phyloP scores from a whole-genome alignment of 2,329 filamentous ascomycete species.

The Orbilia ellipsospora region DNA sequence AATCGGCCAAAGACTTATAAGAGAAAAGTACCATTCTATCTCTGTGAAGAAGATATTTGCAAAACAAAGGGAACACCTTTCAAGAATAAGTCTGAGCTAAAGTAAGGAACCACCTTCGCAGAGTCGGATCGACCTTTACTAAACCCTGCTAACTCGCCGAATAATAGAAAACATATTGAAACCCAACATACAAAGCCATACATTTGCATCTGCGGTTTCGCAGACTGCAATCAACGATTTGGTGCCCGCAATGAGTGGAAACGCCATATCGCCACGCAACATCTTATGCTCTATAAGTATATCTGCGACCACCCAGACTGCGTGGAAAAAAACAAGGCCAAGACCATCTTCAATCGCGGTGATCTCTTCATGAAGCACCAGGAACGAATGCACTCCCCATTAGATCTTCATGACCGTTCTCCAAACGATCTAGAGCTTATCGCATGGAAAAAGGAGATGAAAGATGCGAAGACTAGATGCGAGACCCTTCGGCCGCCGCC shows the following conservation, averaged over 20 bases:
- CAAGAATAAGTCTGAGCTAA: conserved; percentile 50
- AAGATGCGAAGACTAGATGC: conserved; percentile 33
- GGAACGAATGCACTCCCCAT: conserved; percentile 80
- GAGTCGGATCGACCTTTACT: neutral
- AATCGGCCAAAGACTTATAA: conserved; percentile 50
- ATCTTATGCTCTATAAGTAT: conserved; percentile 79
- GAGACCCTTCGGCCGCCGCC: conserved; percentile 37
- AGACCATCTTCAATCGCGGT: conserved; percentile 81
- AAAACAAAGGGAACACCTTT: conserved; percentile 18
- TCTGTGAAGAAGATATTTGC: conserved; percentile 33
- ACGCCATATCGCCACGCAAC: conserved; percentile 82
- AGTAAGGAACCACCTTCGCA: conserved; percentile 22
- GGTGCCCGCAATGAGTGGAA: conserved; percentile 95
- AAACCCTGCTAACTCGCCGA: conserved; percentile 14
- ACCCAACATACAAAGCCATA: conserved; percentile 75
- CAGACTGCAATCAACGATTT: conserved; percentile 79
- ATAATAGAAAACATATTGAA: conserved; percentile 67
- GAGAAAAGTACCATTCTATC: conserved; percentile 44
- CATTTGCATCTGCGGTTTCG: conserved; percentile 80
- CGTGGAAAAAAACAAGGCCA: conserved; percentile 60
- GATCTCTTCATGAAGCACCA: conserved; percentile 91
- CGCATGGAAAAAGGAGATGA: conserved; percentile 46
- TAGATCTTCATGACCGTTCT: conserved; percentile 56
- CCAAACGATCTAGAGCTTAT: conserved; percentile 25
- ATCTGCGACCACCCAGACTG: conserved; percentile 71